Conservation (phyloP, 495 filamentous ascomycete genomes). For the Thozetella sp. region DNA sequence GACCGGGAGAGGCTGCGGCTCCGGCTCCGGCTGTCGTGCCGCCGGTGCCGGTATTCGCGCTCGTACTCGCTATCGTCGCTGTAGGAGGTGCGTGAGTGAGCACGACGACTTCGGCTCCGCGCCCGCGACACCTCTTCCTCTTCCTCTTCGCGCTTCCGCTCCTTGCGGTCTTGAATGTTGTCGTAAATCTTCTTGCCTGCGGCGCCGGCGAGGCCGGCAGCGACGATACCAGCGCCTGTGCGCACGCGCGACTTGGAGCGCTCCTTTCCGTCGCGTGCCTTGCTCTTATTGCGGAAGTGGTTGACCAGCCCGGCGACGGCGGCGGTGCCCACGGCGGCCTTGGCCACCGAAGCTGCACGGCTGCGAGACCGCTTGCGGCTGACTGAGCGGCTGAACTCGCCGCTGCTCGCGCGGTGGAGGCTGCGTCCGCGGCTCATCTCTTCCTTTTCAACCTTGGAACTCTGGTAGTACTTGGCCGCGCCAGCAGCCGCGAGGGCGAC, state of each 20-base stretch:
- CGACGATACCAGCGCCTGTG: slow-evolving; percentile 64
- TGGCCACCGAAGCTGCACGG: slow-evolving; percentile 69
- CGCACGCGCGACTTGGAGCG: slow-evolving; percentile 57
- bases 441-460: slow-evolving; percentile 67
- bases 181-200: slow-evolving; percentile 83
- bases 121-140: slow-evolving; percentile 35
- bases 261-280: slow-evolving; percentile 51
- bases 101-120: slow-evolving; percentile 51
- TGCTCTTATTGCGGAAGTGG: slow-evolving; percentile 71
- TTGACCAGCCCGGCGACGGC: slow-evolving; percentile 78
- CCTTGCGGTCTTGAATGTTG: slow-evolving; percentile 68
- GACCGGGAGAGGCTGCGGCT: slow-evolving; percentile 56
- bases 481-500: slow-evolving; percentile 75
- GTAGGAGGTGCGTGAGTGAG: slow-evolving; percentile 29
- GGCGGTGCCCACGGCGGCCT: slow-evolving; percentile 77
- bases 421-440: slow-evolving; percentile 69
- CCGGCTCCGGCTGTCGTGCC: slow-evolving; percentile 24
- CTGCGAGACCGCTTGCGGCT: slow-evolving; percentile 56
- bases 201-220: slow-evolving; percentile 76
- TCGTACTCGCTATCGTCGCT: slow-evolving; percentile 29
- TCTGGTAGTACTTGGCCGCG: slow-evolving; percentile 74
- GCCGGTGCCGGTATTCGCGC: slow-evolving; percentile 11
- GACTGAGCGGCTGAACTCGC: slow-evolving; percentile 30
- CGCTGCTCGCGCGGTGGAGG: slow-evolving; percentile 59
- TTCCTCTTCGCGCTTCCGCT: slow-evolving; percentile 53